Conservation (phyloP, 2,329 filamentous ascomycete genomes). For the Ophiosphaerella korrae region DNA sequence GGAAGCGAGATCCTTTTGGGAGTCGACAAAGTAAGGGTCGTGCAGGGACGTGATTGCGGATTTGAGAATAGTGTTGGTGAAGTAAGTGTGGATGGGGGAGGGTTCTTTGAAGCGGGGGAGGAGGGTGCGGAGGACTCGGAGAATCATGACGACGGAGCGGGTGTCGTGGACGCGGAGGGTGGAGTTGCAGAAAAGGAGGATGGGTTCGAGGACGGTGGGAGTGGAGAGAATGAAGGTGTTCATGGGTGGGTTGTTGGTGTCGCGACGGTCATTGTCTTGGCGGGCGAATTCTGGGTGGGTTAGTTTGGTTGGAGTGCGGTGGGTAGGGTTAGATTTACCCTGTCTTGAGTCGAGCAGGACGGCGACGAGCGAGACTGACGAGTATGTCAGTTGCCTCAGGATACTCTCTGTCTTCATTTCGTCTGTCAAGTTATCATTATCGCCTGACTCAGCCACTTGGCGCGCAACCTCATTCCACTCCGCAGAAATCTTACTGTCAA, state of each 20-base stretch:
- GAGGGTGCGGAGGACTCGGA: constrained; percentile 84
- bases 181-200: constrained; percentile 90
- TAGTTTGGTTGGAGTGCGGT: constrained; percentile 1
- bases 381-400: constrained; percentile 87
- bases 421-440: constrained; percentile 78
- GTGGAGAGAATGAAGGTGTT: constrained; percentile 82
- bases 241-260: constrained; percentile 63
- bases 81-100: constrained; percentile 77
- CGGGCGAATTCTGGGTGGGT: constrained; percentile 32
- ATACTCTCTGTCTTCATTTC: constrained; percentile 99
- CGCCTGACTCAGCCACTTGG: constrained; percentile 65
- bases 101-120: constrained; percentile 73
- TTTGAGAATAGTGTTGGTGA: constrained; percentile 85
- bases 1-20: constrained; percentile 87
- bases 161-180: constrained; percentile 89
- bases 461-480: constrained; percentile 80
- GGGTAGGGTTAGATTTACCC: constrained; percentile 23
- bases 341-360: constrained; percentile 77
- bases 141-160: constrained; percentile 82
- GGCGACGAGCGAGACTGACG: constrained; percentile 88
- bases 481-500: constrained; percentile 82
- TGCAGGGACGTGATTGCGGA: constrained; percentile 89
- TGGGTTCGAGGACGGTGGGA: constrained; percentile 78
- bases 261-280: constrained; percentile 42
- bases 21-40: constrained; percentile 94